Evolutionary conservation across 1,284 basidiomycete species (phyloP), one percentile per base, ranked within the genome.

Genomic region (Ustilago xerochloae): DNA sequence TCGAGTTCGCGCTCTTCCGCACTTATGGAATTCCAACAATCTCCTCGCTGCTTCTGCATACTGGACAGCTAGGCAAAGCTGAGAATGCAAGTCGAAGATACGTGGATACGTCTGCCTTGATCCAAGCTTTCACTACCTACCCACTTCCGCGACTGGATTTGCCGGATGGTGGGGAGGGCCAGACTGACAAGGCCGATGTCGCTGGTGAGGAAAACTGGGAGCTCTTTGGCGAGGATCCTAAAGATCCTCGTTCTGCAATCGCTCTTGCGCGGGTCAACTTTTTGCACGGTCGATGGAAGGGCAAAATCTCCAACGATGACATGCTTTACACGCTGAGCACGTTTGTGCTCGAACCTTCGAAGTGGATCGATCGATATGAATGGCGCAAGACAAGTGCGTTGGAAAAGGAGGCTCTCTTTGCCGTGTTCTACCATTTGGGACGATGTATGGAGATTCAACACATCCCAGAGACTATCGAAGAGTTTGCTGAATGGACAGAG

Each of bases 121-220:
- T 57, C 59, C 80, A 87, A 72, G 55, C 57, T 4, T 69, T 88
- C 39, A 74, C 76, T 29, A 75, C 77, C 8, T 76, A 92, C 92
- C 89, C 97, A 90, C 82, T 94, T 89, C 15, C 88, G 89, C 0
- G 87, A 81, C 1, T 79, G 53, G 41, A 97, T 90, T 29, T 89
- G 86, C 46, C 87, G 1, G 59, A 68, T 18, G 65, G 60, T 22
- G 65, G 60, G 9, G 65, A 68, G 20, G 12, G 45, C 2, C 45
- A 47, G 9, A 16, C 35, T 0, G 6, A 6, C 12, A 35, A 51
- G 0, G 6, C 12, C 7, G 12, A 38, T 6, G n/a, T n/a, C n/a
- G 9, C 16, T 3, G 45, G 24, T 4, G 48, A 32, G 1, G 46
- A 53, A 4, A 20, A 33, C 16, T 70, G 71, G 71, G 71, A 75